Base-by-base conservation (phyloP, 495 filamentous ascomycete genomes). In the Xylaria intraflava region DNA sequence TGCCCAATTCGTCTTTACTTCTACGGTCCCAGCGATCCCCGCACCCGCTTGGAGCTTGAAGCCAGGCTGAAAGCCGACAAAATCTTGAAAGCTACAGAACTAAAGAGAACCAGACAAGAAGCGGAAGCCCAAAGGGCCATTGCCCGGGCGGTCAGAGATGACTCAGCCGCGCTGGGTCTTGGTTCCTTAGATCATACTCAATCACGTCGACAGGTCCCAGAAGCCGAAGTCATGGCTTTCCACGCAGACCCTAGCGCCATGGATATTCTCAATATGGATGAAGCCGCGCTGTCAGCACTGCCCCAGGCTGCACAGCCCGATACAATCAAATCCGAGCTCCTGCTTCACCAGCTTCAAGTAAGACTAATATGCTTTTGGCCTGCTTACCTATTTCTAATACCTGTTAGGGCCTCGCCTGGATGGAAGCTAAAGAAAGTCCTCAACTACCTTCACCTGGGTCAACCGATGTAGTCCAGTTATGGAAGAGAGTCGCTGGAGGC, bases 341-440 rank as follows among this genome's bases (percentile, higher is more conserved):
- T 95, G 38, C 85, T 87, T 5, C 93, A 92, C 62, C 91, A 96
- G 59, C 83, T 87, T 8, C 83, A 81, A 58, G 64, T 71, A 61
- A 54, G 54, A 19, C 31, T 24, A 8, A 22, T 47, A 14, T 36
- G 31, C 33, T 51, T 5, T 20, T 33, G 31, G 22, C 10, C 19
- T n/a, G n/a, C n/a, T n/a, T 14, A 30, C 23, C 20, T 35, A 38
- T 5, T 58, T 43, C 49, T 66, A 43, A 66, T 46, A 0, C n/a
- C 14, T n/a, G 41, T 30, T 46, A 90, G 69, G 90, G 89, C 7
- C 76, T 96, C 24, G 83, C 82, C 38, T 96, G 91, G 91, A 78
- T 96, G 75, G 76, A 83, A 12, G 72, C 79, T 24, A 86, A 86
- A 59, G 91, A 96, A 64, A 79, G 76, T 22, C 89, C 89, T 0